phyloP scores from a whole-genome alignment of 1,284 basidiomycete genomes.

The Ceratorhiza oryzae-sativae region DNA sequence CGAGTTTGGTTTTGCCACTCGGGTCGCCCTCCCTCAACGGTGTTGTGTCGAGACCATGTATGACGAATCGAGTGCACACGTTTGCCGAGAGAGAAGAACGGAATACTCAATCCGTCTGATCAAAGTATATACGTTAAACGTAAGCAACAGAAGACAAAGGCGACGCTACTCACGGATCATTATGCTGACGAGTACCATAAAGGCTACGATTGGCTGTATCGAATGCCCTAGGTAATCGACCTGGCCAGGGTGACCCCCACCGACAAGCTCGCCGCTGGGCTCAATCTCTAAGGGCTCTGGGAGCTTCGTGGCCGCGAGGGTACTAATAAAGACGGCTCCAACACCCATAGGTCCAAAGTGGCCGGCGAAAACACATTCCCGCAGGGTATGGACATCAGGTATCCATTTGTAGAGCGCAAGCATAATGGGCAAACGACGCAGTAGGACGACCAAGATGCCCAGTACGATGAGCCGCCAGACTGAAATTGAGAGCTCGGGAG shows the following conservation, averaged over 20 bases:
- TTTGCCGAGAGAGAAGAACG: slow-evolving; percentile 88
- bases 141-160: background rate
- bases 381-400: slow-evolving; percentile 90
- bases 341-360: slow-evolving; percentile 87
- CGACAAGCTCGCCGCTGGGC: slow-evolving; percentile 6
- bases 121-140: background rate
- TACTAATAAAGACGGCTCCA: slow-evolving; percentile 87
- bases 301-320: slow-evolving; percentile 76
- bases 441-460: slow-evolving; percentile 76
- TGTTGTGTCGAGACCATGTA: slow-evolving; percentile 80
- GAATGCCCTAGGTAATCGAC: slow-evolving; percentile 70
- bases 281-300: slow-evolving; percentile 56
- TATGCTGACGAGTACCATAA: slow-evolving; percentile 90
- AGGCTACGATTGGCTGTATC: slow-evolving; percentile 89
- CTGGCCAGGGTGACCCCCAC: slow-evolving; percentile 50
- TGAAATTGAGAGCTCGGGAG: slow-evolving; percentile 66
- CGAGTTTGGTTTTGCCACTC: slow-evolving; percentile 83
- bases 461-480: slow-evolving; percentile 86
- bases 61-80: slow-evolving; percentile 88
- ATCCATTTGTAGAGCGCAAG: slow-evolving; percentile 87
- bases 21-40: slow-evolving; percentile 58
- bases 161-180: slow-evolving; percentile 60
- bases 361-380: slow-evolving; percentile 63
- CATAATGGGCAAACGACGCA: slow-evolving; percentile 85
- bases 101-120: slow-evolving; percentile 88